Evolutionary conservation across 768 basidiomycete genomes (phyloP).

Genomic region (Rhodotorula diobovata): DNA sequence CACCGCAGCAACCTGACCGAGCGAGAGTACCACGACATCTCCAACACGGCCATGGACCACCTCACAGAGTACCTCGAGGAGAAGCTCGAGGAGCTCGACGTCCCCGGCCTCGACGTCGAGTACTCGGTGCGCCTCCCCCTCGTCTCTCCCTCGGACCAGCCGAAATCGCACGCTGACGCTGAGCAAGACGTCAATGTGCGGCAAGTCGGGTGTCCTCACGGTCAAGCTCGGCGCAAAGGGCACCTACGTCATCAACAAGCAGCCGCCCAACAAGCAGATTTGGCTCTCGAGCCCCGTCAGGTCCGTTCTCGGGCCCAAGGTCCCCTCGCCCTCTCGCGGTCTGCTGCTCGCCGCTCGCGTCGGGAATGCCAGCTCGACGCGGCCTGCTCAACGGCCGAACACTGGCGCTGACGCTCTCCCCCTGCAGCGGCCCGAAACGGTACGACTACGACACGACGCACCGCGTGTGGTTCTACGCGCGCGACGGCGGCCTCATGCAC

Average conservation of each 20-base stretch:
- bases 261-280: constrained; percentile 94
- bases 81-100: constrained; percentile 59
- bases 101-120: constrained; percentile 71
- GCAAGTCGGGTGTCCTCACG: constrained; percentile 83
- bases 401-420: accelerated
- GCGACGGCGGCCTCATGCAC: constrained; percentile 62
- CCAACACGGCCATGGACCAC: constrained; percentile 72
- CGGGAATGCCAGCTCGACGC: too few relatives aligned
- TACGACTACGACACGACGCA: constrained; percentile 65
- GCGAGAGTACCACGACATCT: constrained; percentile 64
- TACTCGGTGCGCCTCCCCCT: constrained; percentile 59
- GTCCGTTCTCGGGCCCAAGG: constrained; percentile 52
- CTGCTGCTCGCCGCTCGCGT: too few relatives aligned
- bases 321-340: too few relatives aligned
- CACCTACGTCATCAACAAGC: constrained; percentile 94
- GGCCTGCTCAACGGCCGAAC: background rate
- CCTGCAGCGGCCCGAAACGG: constrained; percentile 79
- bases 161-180: background rate
- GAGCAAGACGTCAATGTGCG: constrained; percentile 24
- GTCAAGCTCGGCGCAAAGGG: constrained; percentile 66
- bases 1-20: constrained; percentile 56
- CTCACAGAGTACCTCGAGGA: constrained; percentile 71
- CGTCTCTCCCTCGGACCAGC: background rate
- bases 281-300: constrained; percentile 88
- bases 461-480: constrained; percentile 69